Evolutionary conservation across 2,329 filamentous ascomycete genomes (phyloP).

Genomic region (Trichoderma sp.): DNA sequence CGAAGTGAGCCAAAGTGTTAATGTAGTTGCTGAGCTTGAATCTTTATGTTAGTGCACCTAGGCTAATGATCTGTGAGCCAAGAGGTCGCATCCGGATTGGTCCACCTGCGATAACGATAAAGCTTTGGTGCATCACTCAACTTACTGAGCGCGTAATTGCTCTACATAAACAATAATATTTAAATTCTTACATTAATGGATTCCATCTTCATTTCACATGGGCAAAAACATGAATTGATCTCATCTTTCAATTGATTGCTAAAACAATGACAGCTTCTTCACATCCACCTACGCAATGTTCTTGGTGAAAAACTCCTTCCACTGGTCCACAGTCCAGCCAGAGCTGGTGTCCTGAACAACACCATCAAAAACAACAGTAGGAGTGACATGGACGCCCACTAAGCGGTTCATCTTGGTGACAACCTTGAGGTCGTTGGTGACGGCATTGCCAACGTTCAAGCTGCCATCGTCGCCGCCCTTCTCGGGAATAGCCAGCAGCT

Average conservation of each 20-base stretch:
- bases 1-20: not conserved
- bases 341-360: slow-evolving; percentile 80
- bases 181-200: not conserved
- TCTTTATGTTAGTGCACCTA: not conserved
- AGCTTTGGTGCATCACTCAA: not conserved
- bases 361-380: slow-evolving; percentile 86
- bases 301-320: slow-evolving; percentile 77
- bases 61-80: not conserved
- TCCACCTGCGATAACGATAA: slow-evolving; percentile 17
- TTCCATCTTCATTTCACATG: not conserved
- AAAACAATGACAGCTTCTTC: not conserved
- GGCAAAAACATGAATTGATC: not conserved
- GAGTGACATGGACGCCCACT: slow-evolving; percentile 84
- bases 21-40: not conserved
- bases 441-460: slow-evolving; percentile 76
- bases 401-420: slow-evolving; percentile 78
- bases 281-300: slow-evolving; percentile 44
- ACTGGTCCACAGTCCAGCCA: slow-evolving; percentile 76
- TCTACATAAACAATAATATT: too few relatives aligned
- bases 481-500: slow-evolving; percentile 67
- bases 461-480: slow-evolving; percentile 66
- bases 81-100: not conserved
- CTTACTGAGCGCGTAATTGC: too few relatives aligned
- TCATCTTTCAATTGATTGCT: not conserved
- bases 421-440: slow-evolving; percentile 83